phyloP scores from a whole-genome alignment of 2,329 filamentous ascomycete species.

The Verticillium longisporum region DNA sequence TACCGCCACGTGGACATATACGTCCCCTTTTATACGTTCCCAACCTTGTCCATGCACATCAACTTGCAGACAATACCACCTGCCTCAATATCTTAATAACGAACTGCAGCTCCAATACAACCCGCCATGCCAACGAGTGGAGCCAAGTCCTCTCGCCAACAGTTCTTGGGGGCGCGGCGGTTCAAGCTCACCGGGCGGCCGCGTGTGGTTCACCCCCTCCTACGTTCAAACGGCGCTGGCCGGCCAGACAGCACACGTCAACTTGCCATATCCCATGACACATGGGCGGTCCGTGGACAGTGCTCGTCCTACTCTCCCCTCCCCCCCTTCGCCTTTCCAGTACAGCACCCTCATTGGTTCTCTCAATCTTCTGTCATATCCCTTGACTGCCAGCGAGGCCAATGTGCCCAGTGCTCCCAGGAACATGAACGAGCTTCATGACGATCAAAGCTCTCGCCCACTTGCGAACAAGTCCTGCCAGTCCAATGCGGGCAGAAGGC shows the following conservation, averaged over 20 bases:
- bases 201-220: background rate
- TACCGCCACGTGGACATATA: background rate
- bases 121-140: background rate
- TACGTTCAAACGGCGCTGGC: background rate
- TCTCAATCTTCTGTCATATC: background rate
- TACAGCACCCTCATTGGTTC: too few species aligned
- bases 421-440: background rate
- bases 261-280: background rate
- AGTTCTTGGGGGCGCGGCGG: background rate
- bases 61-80: background rate
- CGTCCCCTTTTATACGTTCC: background rate
- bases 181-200: background rate
- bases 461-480: background rate
- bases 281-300: background rate
- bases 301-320: too few species aligned
- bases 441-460: background rate
- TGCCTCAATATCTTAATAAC: background rate
- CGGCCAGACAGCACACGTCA: background rate
- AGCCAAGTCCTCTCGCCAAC: background rate
- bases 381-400: background rate
- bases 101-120: background rate
- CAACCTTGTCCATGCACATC: background rate
- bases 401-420: background rate
- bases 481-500: background rate
- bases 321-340: too few species aligned